Conservation (phyloP, 495 filamentous ascomycete genomes). For the Apodospora peruviana region DNA sequence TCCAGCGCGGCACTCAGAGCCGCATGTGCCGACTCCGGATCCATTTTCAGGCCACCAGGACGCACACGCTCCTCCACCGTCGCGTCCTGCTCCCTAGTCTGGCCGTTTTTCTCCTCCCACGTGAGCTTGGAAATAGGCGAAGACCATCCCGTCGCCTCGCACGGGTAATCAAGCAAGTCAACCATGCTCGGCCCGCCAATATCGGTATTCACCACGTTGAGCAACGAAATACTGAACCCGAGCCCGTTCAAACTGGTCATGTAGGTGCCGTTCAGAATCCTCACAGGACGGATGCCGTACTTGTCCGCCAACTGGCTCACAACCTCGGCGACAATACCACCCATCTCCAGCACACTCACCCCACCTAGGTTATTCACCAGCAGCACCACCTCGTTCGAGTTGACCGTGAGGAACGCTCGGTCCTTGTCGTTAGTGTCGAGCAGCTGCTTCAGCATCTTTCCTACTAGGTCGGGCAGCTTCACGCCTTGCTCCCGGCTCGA, state of each 20-base stretch:
- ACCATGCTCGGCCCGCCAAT: constrained; percentile 77
- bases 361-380: constrained; percentile 95
- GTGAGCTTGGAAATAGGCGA: constrained; percentile 60
- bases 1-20: constrained; percentile 64
- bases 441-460: constrained; percentile 74
- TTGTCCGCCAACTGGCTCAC: constrained; percentile 64
- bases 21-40: constrained; percentile 51
- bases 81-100: constrained; percentile 34
- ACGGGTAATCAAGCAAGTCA: constrained; percentile 78
- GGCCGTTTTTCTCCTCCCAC: constrained; percentile 49
- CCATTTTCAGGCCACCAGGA: constrained; percentile 67
- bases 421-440: constrained; percentile 76
- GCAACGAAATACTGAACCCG: constrained; percentile 82
- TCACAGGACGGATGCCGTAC: constrained; percentile 67
- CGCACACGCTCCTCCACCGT: constrained; percentile 42
- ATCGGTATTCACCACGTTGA: constrained; percentile 76
- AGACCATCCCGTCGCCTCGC: constrained; percentile 81
- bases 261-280: constrained; percentile 60
- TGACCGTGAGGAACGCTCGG: constrained; percentile 68
- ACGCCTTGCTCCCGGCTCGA: constrained; percentile 59
- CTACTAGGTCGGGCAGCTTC: constrained; percentile 64
- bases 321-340: constrained; percentile 84
- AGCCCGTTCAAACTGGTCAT: constrained; percentile 91
- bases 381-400: constrained; percentile 61
- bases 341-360: constrained; percentile 80